Percentiles rank a stretch among this genome's conserved stretches.
These are phyloP conservation scores for Eutypella sp. DNA, from an alignment of 2,329 filamentous ascomycete species.

Conservation along the genomic window DNA sequence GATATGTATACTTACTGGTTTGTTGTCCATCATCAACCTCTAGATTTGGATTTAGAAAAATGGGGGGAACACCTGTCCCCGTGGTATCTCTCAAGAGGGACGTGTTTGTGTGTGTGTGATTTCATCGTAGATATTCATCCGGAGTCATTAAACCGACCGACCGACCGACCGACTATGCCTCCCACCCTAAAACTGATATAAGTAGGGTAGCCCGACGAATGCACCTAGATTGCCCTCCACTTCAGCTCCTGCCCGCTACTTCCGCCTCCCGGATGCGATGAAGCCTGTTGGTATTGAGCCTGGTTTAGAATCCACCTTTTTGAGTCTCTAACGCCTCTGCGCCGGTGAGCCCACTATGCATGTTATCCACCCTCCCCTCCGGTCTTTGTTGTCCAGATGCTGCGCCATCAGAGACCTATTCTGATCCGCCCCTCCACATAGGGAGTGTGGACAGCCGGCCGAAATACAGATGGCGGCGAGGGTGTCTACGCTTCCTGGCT, in stretches of 20 bases:
- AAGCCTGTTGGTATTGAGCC: no score
- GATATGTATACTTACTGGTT: neutral
- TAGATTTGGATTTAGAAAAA: slow-evolving; percentile 7
- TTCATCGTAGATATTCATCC: slow-evolving; percentile 24
- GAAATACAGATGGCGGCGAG: no score
- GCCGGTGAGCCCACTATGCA: neutral
- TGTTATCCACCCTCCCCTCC: neutral
- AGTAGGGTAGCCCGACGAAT: no score
- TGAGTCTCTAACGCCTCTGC: slow-evolving; percentile 3
- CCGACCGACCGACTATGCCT: no score
- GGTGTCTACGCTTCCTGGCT: neutral
- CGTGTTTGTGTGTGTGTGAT: slow-evolving; percentile 21
- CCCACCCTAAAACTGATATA: no score
- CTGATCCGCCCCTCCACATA: no score
- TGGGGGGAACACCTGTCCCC: neutral
- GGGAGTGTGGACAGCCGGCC: no score
- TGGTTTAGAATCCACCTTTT: neutral
- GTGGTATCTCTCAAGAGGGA: slow-evolving; percentile 21
- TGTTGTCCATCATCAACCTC: slow-evolving; percentile 24
- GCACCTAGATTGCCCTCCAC: no score
- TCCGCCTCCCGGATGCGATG: no score
- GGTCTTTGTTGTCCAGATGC: no score
- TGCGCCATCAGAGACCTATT: no score
- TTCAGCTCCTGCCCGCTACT: no score
- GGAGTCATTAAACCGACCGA: slow-evolving; percentile 16